Conservation (phyloP, 768 basidiomycete species). For the Tulasnella sp. region DNA sequence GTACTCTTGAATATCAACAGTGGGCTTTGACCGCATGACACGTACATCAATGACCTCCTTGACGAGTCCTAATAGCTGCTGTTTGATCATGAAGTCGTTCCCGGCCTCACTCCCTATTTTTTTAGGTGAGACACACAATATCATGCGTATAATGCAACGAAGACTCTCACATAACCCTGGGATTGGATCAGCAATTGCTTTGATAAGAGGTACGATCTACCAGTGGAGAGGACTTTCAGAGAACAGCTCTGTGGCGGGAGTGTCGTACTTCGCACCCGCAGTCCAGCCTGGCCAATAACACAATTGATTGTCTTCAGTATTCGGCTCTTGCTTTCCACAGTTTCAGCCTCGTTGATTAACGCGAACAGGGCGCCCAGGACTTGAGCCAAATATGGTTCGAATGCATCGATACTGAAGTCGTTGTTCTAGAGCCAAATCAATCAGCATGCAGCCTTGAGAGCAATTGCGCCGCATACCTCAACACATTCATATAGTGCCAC, state of each 20-base stretch:
- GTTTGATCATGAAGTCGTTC: conserved; percentile 60
- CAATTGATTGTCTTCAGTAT: conserved; percentile 57
- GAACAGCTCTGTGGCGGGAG: neutral
- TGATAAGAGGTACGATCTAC: conserved; percentile 57
- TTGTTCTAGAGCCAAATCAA: conserved; percentile 35
- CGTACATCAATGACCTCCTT: conserved; percentile 56
- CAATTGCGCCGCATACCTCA: conserved; percentile 44
- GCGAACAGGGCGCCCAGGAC: conserved; percentile 53
- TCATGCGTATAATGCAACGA: neutral
- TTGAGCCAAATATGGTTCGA: conserved; percentile 54
- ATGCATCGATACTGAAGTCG: conserved; percentile 47
- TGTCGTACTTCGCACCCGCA: conserved; percentile 27
- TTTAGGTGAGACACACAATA: neutral
- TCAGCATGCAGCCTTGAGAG: neutral
- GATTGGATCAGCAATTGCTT: conserved; percentile 48
- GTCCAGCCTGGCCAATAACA: conserved; percentile 43
- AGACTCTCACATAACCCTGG: conserved; percentile 55
- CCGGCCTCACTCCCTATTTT: conserved; percentile 52
- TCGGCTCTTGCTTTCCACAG: conserved; percentile 62
- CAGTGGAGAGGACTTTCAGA: neutral
- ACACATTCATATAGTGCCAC: conserved; percentile 69
- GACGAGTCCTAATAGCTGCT: conserved; percentile 53
- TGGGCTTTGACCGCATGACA: neutral
- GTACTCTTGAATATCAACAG: neutral
- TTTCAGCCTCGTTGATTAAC: conserved; percentile 60